Evolutionary conservation across 192 early-diverging fungal species (phyloP).

Genomic region (Coemansia sp.): DNA sequence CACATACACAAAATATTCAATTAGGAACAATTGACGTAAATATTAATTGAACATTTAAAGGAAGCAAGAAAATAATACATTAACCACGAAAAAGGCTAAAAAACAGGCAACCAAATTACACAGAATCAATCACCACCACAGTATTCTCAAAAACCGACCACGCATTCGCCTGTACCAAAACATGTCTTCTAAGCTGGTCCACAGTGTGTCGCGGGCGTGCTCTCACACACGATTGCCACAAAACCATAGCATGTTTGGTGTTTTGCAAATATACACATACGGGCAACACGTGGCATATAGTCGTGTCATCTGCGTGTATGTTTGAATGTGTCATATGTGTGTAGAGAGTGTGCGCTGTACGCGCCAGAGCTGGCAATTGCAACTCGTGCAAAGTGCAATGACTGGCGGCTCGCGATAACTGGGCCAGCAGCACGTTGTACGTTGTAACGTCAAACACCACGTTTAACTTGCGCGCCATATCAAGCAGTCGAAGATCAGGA

Average conservation of each 20-base stretch:
- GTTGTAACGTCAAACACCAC: slow-evolving; percentile 18
- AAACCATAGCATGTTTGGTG: not conserved
- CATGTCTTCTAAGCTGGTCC: not conserved
- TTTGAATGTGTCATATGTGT: not conserved
- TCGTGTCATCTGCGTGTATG: not conserved
- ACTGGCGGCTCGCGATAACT: slow-evolving; percentile 12
- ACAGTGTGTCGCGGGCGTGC: not conserved
- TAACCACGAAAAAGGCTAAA: too few species aligned
- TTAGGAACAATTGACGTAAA: too few species aligned
- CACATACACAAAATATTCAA: too few species aligned
- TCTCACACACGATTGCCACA: not conserved
- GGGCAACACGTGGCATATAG: not conserved
- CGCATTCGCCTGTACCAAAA: not conserved
- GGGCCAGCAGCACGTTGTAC: slow-evolving; percentile 29
- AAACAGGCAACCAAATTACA: too few species aligned
- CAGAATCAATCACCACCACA: too few species aligned
- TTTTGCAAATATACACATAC: not conserved
- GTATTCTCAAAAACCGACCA: too few species aligned
- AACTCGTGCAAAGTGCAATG: not conserved
- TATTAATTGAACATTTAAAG: too few species aligned
- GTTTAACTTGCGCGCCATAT: not conserved
- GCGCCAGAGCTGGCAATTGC: not conserved
- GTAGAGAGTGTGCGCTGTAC: not conserved
- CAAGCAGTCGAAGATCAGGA: slow-evolving; percentile 13
- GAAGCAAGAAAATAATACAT: too few species aligned